A percentile compares a stretch with the other conserved stretches of the same genome.
Conservation (phyloP, 208 protist species). For the Blastocrithidia nonstop region DNA sequence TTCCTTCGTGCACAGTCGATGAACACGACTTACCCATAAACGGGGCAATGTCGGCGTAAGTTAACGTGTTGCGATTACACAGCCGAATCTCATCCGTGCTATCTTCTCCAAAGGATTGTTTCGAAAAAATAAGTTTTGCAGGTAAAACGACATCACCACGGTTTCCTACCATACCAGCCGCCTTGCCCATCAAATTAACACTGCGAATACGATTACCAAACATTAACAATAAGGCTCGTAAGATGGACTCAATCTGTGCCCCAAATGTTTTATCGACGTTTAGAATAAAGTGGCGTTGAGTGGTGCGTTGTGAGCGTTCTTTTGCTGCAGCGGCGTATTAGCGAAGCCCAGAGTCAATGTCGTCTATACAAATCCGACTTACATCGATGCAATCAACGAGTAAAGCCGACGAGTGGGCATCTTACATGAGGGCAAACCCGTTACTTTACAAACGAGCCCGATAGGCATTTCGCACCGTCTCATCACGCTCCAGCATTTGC, state of each 20-base stretch:
- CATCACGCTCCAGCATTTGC: constrained; percentile 30
- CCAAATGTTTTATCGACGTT: constrained; percentile 83
- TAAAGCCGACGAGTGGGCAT: constrained; percentile 37
- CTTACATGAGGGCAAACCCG: constrained; percentile 62
- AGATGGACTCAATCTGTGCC: constrained; percentile 52
- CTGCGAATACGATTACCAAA: constrained; percentile 62
- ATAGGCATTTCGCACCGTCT: constrained; percentile 32
- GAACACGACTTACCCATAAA: constrained; percentile 25
- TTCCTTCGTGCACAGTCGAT: constrained; percentile 19
- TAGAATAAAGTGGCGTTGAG: constrained; percentile 48
- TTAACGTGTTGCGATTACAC: constrained; percentile 34
- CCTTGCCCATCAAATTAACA: constrained; percentile 64
- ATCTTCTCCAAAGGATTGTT: constrained; percentile 68
- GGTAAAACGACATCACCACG: constrained; percentile 71
- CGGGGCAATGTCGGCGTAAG: constrained; percentile 14
- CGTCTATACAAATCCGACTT: constrained; percentile 17
- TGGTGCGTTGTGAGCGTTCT: constrained; percentile 2
- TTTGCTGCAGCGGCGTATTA: constrained; percentile 4
- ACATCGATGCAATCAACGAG: constrained; percentile 66
- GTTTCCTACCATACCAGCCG: constrained; percentile 39
- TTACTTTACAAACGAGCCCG: constrained; percentile 28
- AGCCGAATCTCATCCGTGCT: constrained; percentile 56
- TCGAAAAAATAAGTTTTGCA: constrained; percentile 64
- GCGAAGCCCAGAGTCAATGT: constrained; percentile 27
- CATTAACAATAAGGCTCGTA: constrained; percentile 44